phyloP scores from a whole-genome alignment of 208 protist genomes.

The Leishmania tropica region DNA sequence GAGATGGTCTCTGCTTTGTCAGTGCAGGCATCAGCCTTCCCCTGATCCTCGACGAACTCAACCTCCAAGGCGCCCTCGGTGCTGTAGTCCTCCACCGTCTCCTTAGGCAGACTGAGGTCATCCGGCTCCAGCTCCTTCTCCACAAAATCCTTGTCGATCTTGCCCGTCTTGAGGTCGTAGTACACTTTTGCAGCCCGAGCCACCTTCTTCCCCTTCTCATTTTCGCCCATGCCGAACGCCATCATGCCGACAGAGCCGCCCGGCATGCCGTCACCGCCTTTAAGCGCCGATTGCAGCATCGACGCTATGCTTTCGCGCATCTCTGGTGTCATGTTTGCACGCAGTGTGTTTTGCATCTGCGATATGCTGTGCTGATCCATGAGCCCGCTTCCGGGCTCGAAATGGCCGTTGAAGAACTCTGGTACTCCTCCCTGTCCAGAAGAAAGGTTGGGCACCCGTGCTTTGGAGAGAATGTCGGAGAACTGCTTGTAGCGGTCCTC shows the following conservation, averaged over 20 bases:
- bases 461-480: conserved; percentile 63
- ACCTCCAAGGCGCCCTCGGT: conserved; percentile 80
- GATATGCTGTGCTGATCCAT: conserved; percentile 61
- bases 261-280: conserved; percentile 62
- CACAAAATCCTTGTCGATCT: conserved; percentile 87
- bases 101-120: conserved; percentile 77
- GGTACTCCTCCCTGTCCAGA: conserved; percentile 2
- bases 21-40: conserved; percentile 8
- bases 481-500: conserved; percentile 59
- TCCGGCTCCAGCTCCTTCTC: conserved; percentile 90
- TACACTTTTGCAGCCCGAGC: conserved; percentile 74
- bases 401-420: conserved; percentile 82
- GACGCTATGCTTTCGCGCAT: conserved; percentile 84
- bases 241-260: conserved; percentile 82
- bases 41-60: conserved; percentile 77
- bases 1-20: conserved; percentile 33
- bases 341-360: conserved; percentile 76
- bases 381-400: conserved; percentile 51
- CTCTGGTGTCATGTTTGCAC: conserved; percentile 75
- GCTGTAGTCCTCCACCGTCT: conserved; percentile 79
- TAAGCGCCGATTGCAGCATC: conserved; percentile 69
- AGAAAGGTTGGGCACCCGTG: conserved; percentile 20
- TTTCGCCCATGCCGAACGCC: conserved; percentile 90
- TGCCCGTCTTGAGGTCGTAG: conserved; percentile 80
- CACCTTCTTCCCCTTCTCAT: conserved; percentile 92